Evolutionary conservation across 1,284 basidiomycete species (phyloP).

Genomic region (Apiotrichum sp.): DNA sequence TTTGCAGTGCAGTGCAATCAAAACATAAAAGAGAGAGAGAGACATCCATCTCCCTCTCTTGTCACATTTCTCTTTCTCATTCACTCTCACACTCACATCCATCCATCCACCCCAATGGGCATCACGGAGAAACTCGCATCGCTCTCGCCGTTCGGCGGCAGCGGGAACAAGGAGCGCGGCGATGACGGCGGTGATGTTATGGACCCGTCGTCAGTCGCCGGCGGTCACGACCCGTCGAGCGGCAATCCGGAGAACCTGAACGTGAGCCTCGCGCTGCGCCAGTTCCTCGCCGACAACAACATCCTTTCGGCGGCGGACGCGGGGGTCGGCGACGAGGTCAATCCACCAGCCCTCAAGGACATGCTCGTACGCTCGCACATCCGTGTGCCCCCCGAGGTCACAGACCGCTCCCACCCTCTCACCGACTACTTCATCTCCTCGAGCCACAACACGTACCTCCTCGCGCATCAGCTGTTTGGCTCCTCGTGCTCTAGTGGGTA

Average conservation of each 20-base stretch:
- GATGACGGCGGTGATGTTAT: slow-evolving; percentile 10
- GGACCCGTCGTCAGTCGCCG: slow-evolving; percentile 2
- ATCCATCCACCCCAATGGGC: too few species aligned
- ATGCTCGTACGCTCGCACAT: slow-evolving; percentile 11
- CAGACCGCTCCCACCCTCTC: slow-evolving; percentile 55
- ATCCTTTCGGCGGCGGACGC: slow-evolving; percentile 5
- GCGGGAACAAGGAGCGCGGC: not conserved
- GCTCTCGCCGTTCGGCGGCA: not conserved
- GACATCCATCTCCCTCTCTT: too few species aligned
- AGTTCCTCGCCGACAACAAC: slow-evolving; percentile 8
- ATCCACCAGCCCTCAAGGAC: slow-evolving; percentile 1
- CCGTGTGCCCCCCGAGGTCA: slow-evolving; percentile 4
- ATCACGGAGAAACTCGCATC: too few species aligned
- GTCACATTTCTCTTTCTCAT: too few species aligned
- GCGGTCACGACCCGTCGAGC: slow-evolving; percentile 3
- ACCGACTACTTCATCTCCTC: slow-evolving; percentile 87
- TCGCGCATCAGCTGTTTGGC: slow-evolving; percentile 49
- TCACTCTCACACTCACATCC: too few species aligned
- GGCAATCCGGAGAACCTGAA: slow-evolving; percentile 1
- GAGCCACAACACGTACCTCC: slow-evolving; percentile 95
- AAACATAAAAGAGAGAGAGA: too few species aligned
- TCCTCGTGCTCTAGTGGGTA: slow-evolving; percentile 10
- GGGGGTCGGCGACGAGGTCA: not conserved
- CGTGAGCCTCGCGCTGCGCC: slow-evolving; percentile 7
- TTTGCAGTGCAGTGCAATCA: too few species aligned